A percentile compares a stretch with the other conserved stretches of the same genome.
Conservation (phyloP, 129 eudicot species). For the Apium graveolens region DNA sequence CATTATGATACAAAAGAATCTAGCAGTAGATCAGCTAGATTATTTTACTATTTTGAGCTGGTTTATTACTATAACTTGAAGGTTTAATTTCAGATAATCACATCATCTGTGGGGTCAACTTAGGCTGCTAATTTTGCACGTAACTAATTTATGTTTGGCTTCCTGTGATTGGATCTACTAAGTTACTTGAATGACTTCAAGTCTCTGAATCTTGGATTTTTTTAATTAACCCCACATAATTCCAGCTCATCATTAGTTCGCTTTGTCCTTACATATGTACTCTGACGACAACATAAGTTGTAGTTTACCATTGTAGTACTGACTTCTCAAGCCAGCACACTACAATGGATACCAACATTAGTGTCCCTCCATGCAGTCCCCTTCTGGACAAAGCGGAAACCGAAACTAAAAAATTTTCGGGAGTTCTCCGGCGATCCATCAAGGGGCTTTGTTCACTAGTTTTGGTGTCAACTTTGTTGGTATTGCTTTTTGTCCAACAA, state of each 20-base stretch:
- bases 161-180: not conserved
- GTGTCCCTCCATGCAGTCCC: slow-evolving; percentile 1
- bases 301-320: not conserved
- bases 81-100: not conserved
- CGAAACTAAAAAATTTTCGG: not conserved
- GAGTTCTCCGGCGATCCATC: not conserved
- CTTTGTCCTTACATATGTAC: not conserved
- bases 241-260: not conserved
- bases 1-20: not conserved
- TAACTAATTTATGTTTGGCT: not conserved
- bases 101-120: not conserved
- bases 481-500: slow-evolving; percentile 1
- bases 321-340: not conserved
- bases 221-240: not conserved
- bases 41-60: not conserved
- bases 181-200: not conserved
- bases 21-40: not conserved
- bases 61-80: not conserved
- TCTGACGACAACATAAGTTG: not conserved
- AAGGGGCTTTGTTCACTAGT: not conserved
- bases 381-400: not conserved
- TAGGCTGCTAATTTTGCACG: slow-evolving; percentile 1
- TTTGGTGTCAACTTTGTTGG: not conserved
- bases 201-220: not conserved
- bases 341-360: not conserved